Conservation (phyloP, 495 filamentous ascomycete species). For the Aspergillus ellipticus region DNA sequence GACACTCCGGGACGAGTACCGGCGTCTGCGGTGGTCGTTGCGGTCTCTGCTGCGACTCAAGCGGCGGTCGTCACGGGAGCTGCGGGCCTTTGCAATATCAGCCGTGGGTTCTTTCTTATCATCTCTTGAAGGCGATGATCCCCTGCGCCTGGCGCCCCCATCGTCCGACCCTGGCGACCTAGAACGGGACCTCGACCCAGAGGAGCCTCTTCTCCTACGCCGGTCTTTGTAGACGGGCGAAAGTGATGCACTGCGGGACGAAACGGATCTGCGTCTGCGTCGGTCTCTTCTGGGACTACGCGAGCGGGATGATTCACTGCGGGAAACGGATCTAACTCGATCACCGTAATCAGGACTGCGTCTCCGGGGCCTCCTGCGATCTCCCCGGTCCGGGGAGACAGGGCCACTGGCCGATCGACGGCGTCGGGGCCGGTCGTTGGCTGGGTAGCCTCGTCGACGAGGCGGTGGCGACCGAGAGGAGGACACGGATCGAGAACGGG, state of each 20-base stretch:
- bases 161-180: slow-evolving; percentile 34
- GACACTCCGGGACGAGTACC: slow-evolving; percentile 38
- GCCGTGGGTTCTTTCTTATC: slow-evolving; percentile 38
- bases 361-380: slow-evolving; percentile 33
- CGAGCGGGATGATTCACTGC: slow-evolving; percentile 57
- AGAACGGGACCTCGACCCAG: slow-evolving; percentile 40
- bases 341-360: slow-evolving; percentile 48
- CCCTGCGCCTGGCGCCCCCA: slow-evolving; percentile 28
- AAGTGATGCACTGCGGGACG: slow-evolving; percentile 46
- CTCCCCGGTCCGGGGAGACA: slow-evolving; percentile 34
- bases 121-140: slow-evolving; percentile 40
- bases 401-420: slow-evolving; percentile 37
- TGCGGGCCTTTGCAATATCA: slow-evolving; percentile 50
- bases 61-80: slow-evolving; percentile 34
- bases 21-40: slow-evolving; percentile 32
- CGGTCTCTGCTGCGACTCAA: slow-evolving; percentile 37
- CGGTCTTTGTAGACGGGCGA: slow-evolving; percentile 28
- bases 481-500: slow-evolving; percentile 35
- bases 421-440: slow-evolving; percentile 29
- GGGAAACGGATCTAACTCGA: slow-evolving; percentile 48
- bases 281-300: slow-evolving; percentile 56
- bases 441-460: slow-evolving; percentile 27
- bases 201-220: slow-evolving; percentile 32
- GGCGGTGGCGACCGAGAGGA: slow-evolving; percentile 35
- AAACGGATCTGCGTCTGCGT: slow-evolving; percentile 38